Evolutionary conservation across 257 asterid genomes (phyloP).

Genomic region (Nemophila menziesii): DNA sequence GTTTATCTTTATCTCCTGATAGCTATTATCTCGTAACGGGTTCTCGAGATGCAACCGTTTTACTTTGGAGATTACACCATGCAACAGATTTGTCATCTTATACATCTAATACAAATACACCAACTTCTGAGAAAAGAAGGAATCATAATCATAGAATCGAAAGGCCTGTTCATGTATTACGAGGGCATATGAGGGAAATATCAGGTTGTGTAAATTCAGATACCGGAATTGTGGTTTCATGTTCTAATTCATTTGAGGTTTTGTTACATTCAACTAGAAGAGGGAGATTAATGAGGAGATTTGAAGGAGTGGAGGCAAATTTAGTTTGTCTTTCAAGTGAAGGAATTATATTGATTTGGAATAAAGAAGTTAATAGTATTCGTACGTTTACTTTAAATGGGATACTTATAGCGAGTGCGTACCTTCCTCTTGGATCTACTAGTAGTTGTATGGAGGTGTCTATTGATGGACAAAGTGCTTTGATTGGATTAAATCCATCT

Average conservation of each 20-base stretch:
- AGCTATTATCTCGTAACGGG: slow-evolving; percentile 87
- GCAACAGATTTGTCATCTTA: slow-evolving; percentile 42
- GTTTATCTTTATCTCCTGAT: slow-evolving; percentile 70
- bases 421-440: slow-evolving; percentile 48
- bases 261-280: slow-evolving; percentile 79
- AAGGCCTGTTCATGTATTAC: slow-evolving; percentile 86
- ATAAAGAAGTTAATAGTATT: slow-evolving; percentile 36
- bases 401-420: slow-evolving; percentile 41
- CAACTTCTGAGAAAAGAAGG: slow-evolving; percentile 43
- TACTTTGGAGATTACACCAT: slow-evolving; percentile 78
- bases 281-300: slow-evolving; percentile 72
- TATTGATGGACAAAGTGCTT: slow-evolving; percentile 61
- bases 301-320: slow-evolving; percentile 75
- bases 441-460: slow-evolving; percentile 84
- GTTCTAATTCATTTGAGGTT: slow-evolving; percentile 66
- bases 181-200: slow-evolving; percentile 88
- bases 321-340: slow-evolving; percentile 65
- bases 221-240: slow-evolving; percentile 88
- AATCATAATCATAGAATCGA: slow-evolving; percentile 54
- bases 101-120: slow-evolving; percentile 48
- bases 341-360: slow-evolving; percentile 75
- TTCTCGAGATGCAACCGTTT: slow-evolving; percentile 73
- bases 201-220: slow-evolving; percentile 81
- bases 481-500: slow-evolving; percentile 71
- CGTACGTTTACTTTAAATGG: slow-evolving; percentile 81